Evolutionary conservation across 768 basidiomycete species (phyloP), one percentile per base, ranked within the genome.

Genomic region (Pleurotus pulmonarius): DNA sequence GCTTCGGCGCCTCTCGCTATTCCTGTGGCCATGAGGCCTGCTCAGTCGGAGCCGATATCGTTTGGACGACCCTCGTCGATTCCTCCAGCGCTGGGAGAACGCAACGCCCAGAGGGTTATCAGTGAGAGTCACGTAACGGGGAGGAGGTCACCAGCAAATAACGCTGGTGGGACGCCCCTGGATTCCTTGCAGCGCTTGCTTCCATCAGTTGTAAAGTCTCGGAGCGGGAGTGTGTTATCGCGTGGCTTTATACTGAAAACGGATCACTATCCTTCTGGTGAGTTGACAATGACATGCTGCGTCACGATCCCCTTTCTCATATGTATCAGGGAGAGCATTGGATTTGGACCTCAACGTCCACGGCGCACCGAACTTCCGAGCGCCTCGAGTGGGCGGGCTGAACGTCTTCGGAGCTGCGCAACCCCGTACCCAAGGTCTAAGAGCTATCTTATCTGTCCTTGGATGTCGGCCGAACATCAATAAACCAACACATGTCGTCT

Each of bases 371-470:
- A 98, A 98, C 72, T 98, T 98, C 67, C 79, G 97, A 61, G 85
- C 90, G 11, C 89, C 94, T 7, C 79, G 85, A 49, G 80, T 85
- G 47, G 87, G 85, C 24, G 82, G 83, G 56, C 78, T 98, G 34
- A 96, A 95, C 61, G 93, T 99, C 2, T 98, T 90, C 66, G 97
- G 96, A 12, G 92, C 88, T 4, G 96, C 97, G 2, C 97, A 98
- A 67, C 97, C 97, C 11, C 90, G 95, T 2, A 86, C 91, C 1
- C 90, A 93, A 61, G 97, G 96, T 3, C 77, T 99, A 9, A 80
- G 92, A 46, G 94, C 93, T 2, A 92, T 98, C 49, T 74, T 99
- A 3, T 92, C 92, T 18, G 79, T 94, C 9, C 81, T 99, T 5
- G 77, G 87, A 37, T 90, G 88, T 60, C 75, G 87, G 25, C 90